Base-by-base conservation (phyloP, 176 grass and related monocot genomes). In the Bolboschoenus planiculmis region DNA sequence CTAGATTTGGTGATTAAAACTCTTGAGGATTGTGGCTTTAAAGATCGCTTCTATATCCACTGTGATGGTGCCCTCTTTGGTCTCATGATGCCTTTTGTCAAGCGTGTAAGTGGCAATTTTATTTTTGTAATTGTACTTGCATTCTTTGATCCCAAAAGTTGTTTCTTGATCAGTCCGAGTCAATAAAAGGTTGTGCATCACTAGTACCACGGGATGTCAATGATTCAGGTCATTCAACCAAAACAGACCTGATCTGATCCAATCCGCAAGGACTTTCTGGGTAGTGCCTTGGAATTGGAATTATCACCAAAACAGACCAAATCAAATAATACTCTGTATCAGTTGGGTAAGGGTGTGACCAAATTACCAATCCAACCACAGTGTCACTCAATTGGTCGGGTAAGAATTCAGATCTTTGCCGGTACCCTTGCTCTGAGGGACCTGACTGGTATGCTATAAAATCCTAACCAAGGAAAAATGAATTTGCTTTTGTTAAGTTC, bases 31-130 rank as follows among this genome's bases (percentile, higher is more conserved):
- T 86, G 50, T 7, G 94, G 91, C 15, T 97, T 97, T 31, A 74
- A 81, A 59, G 91, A 93, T 80, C 83, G 81, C 42, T 97, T 97
- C 63, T 97, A 97, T 63, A 97, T 97, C 72, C 94, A 97, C 40
- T 97, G 91, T 36, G 94, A 97, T 73, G 94, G 91, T 34, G 94
- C 94, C 64, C 94, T 97, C 16, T 97, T 97, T 85, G 94, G 94
- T 44, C 86, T 93, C 72, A 97, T 97, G 94, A 88, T 97, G 61
- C 94, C 94, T 51, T 93, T 97, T 60, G 87, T 97, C 77, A 97
- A 91, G 68, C 90, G 88, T 33, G 94, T 97, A 86, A 73, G 50
- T 87, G 67, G 30, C 56, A 78, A 47, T 35, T 27, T 39, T 14
- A 30, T 15, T 27, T 27, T 39, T 36, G n/a, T n/a, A n/a, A n/a